Evolutionary conservation across 164 flowering plant genomes (phyloP), one percentile per base, ranked within the genome.

Genomic region (Tetracentron sinense): DNA sequence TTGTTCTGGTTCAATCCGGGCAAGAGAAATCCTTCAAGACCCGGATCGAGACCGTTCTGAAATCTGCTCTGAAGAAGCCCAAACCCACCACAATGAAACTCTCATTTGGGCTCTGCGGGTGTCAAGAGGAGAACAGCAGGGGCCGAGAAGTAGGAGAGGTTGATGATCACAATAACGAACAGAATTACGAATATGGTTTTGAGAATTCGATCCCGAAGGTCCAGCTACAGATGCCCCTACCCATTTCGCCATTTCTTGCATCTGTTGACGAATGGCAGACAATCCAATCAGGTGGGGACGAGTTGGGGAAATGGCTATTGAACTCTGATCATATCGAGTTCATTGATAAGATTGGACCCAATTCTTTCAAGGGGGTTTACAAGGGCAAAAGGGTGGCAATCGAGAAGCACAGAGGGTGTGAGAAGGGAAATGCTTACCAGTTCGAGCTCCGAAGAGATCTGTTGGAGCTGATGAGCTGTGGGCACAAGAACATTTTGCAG

Each of bases 231-330:
- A 56, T 73, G 73, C 97, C 97, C 1, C 69, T 90, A 17, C 84
- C 90, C 0, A 66, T 29, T 50, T 80, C 89, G 0, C 76, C 85
- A 0, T 69, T 79, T 64, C 67, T 76, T 3, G 85, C 85, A 8
- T 80, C 88, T 0, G 96, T 90, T 22, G 93, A 89, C 71, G 97
- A 90, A 54, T 89, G 96, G 98, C 98, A 89, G 77, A 90, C 95
- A 0, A 65, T 94, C 44, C 79, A 67, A 42, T 82, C 85, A 0
- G 91, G 95, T 10, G 82, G 83, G 55, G 85, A 82, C 4, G 91
- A 82, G 72, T 78, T 89, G 25, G 83, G 78, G 46, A 81, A 75
- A 50, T 94, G 98, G 97, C 64, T 89, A 27, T 67, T 94, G 79
- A 85, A 67, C 65, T 67, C 90, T 15, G 97, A 94, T 61, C 72